Conservation (phyloP, 2,329 filamentous ascomycete genomes). For the Lasiodiplodia gonubiensis region DNA sequence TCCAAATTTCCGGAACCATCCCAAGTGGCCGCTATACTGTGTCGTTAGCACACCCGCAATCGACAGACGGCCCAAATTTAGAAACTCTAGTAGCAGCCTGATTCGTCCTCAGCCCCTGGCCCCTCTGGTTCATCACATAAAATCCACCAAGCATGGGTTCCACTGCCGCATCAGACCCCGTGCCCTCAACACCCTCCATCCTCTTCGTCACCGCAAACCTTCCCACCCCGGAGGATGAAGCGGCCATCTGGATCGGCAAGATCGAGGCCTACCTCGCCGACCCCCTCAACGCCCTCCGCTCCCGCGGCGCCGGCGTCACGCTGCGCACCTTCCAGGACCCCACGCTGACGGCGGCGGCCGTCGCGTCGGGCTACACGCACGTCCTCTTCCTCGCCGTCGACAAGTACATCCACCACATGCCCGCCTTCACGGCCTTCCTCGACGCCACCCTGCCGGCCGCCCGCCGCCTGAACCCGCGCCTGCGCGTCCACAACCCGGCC, state of each 20-base stretch:
- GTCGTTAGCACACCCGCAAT: background rate
- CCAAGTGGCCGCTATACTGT: background rate
- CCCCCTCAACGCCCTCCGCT: conserved; percentile 1
- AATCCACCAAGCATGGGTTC: background rate
- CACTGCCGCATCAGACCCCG: background rate
- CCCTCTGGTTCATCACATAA: background rate
- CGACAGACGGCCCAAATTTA: background rate
- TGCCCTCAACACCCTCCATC: conserved; percentile 2
- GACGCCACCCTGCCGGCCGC: conserved; percentile 15
- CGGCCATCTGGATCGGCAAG: conserved; percentile 15
- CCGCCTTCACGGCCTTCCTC: conserved; percentile 19
- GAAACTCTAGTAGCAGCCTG: background rate
- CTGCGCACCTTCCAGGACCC: conserved; percentile 20
- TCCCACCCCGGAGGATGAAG: conserved; percentile 1
- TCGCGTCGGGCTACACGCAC: conserved; percentile 26
- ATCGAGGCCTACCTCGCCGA: conserved; percentile 23
- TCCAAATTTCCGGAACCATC: background rate
- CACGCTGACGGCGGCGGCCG: background rate
- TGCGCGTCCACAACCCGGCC: conserved; percentile 25
- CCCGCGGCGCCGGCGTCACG: background rate
- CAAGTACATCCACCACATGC: conserved; percentile 23
- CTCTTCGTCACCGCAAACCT: conserved; percentile 24
- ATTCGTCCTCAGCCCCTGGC: no score
- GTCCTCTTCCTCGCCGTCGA: conserved; percentile 26
- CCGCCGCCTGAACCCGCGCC: conserved; percentile 17